Conservation (phyloP, 768 basidiomycete species). For the Kwoniella shandongensis region DNA sequence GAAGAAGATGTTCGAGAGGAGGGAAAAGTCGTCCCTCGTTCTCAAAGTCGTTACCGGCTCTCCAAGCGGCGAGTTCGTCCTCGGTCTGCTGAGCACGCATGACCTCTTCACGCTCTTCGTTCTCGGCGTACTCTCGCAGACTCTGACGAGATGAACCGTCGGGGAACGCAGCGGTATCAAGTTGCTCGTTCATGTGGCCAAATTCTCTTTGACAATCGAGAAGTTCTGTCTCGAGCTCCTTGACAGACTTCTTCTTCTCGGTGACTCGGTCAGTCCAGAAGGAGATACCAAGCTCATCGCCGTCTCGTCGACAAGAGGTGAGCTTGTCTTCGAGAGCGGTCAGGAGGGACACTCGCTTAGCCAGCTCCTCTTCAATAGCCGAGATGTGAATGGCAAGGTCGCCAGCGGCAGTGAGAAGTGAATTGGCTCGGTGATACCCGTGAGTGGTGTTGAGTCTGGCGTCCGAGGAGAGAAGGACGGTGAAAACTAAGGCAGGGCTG, state of each 20-base stretch:
- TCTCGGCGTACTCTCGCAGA: conserved; percentile 23
- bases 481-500: conserved; percentile 45
- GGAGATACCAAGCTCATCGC: conserved; percentile 28
- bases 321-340: conserved; percentile 37
- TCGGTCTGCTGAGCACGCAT: conserved; percentile 27
- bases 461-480: conserved; percentile 48
- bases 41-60: conserved; percentile 29
- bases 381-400: conserved; percentile 26
- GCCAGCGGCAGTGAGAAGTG: conserved; percentile 20
- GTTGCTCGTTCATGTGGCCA: conserved; percentile 22
- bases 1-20: conserved; percentile 39
- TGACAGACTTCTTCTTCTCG: conserved; percentile 32
- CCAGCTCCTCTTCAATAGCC: conserved; percentile 24
- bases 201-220: conserved; percentile 22
- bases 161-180: conserved; percentile 9
- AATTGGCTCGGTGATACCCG: conserved; percentile 44
- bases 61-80: conserved; percentile 44
- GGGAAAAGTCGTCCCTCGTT: conserved; percentile 35
- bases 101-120: conserved; percentile 32
- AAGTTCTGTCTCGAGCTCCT: conserved; percentile 19
- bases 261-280: conserved; percentile 42
- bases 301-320: conserved; percentile 10
- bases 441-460: conserved; percentile 43
- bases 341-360: conserved; percentile 26
- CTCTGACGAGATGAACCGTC: conserved; percentile 9